Conservation (phyloP, 2,329 filamentous ascomycete species). For the Curvularia verruculosa region DNA sequence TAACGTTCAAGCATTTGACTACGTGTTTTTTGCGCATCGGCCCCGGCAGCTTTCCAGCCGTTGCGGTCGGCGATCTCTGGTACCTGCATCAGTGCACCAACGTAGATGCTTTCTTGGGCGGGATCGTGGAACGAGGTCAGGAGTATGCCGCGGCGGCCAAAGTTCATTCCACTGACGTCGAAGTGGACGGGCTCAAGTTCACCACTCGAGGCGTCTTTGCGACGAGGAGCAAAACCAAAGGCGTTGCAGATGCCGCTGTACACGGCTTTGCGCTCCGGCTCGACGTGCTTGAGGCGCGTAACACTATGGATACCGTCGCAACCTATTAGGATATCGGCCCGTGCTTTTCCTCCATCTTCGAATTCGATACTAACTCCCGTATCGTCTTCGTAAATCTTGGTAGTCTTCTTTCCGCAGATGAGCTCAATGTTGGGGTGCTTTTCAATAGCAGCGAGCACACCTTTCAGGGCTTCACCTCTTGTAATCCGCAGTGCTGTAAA, state of each 20-base stretch:
- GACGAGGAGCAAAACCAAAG: conserved; percentile 53
- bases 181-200: conserved; percentile 44
- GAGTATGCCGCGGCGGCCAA: conserved; percentile 54
- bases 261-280: conserved; percentile 50
- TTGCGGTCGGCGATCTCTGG: conserved; percentile 52
- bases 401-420: conserved; percentile 52
- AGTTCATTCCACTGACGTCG: conserved; percentile 53
- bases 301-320: conserved; percentile 61
- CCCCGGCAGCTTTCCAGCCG: conserved; percentile 54
- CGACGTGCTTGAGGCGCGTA: conserved; percentile 53
- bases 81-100: conserved; percentile 54
- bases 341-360: conserved; percentile 52
- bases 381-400: conserved; percentile 50
- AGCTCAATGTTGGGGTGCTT: conserved; percentile 51
- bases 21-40: conserved; percentile 52
- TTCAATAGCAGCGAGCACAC: conserved; percentile 50
- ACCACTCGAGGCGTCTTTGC: conserved; percentile 20
- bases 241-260: conserved; percentile 56
- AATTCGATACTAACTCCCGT: conserved; percentile 54
- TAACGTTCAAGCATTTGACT: conserved; percentile 52
- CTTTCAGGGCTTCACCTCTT: conserved; percentile 52
- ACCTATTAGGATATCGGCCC: conserved; percentile 60
- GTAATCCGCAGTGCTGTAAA: conserved; percentile 55
- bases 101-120: conserved; percentile 49
- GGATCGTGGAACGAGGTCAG: conserved; percentile 51